A percentile compares a stretch with the other conserved stretches of the same genome.
These are phyloP conservation scores for Dillenia suffruticosa DNA, from an alignment of 164 flowering plant species.

Conservation along the genomic window DNA sequence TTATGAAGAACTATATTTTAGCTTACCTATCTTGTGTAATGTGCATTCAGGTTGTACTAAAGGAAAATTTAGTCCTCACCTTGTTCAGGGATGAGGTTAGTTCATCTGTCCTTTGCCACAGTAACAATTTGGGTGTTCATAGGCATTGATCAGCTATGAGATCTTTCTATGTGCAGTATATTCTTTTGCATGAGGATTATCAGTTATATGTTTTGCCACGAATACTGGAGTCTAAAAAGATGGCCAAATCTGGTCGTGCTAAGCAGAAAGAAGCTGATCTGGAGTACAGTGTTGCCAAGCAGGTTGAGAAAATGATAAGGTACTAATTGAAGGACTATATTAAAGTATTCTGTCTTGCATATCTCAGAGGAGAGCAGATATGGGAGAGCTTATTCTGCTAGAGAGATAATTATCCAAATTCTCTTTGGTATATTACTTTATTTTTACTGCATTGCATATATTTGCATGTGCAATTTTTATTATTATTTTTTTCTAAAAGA, in stretches of 20 bases:
- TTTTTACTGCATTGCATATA: no score
- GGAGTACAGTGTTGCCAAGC: constrained; percentile 98
- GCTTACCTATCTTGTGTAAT: background rate
- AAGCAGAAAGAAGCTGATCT: constrained; percentile 97
- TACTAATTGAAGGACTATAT: constrained; percentile 16
- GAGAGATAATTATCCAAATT: background rate
- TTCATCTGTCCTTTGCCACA: background rate
- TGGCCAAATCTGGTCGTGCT: constrained; percentile 96
- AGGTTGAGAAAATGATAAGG: constrained; percentile 98
- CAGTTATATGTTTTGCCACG: constrained; percentile 89
- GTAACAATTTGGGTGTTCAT: background rate
- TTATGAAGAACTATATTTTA: background rate
- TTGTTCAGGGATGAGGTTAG: constrained; percentile 92
- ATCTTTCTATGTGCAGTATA: constrained; percentile 48
- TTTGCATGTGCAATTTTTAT: no score
- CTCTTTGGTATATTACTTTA: no score
- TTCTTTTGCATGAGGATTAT: constrained; percentile 89
- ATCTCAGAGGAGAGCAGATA: no score
- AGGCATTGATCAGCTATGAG: constrained; percentile 6
- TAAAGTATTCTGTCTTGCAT: background rate
- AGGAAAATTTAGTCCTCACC: constrained; percentile 82
- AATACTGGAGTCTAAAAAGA: constrained; percentile 87
- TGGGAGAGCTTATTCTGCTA: background rate
- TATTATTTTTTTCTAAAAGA: no score
- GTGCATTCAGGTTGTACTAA: constrained; percentile 75